These are phyloP conservation scores for Pichia sp. DNA, from an alignment of 1,139 yeast genomes.

Conservation along the genomic window DNA sequence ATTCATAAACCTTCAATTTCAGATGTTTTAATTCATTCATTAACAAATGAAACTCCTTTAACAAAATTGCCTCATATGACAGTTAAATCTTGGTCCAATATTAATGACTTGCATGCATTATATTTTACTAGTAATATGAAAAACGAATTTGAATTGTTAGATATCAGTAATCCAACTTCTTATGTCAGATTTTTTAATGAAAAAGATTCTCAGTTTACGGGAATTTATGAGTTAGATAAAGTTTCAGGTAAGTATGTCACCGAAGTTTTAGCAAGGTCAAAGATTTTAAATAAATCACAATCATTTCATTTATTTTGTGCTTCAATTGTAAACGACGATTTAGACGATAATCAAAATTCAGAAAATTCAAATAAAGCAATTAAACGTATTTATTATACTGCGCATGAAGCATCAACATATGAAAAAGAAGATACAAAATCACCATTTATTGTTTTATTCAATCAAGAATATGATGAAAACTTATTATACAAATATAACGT, in stretches of 20 bases:
- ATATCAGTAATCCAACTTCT: too few species aligned
- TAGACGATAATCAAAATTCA: too few species aligned
- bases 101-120: slow-evolving; percentile 48
- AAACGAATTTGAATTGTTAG: not conserved
- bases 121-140: slow-evolving; percentile 35
- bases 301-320: slow-evolving; percentile 75
- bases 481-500: slow-evolving; percentile 35
- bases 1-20: slow-evolving; percentile 57
- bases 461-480: slow-evolving; percentile 36
- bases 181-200: slow-evolving; percentile 27
- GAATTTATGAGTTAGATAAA: slow-evolving; percentile 21
- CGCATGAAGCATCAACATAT: slow-evolving; percentile 65
- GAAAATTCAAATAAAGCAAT: slow-evolving; percentile 27
- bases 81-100: slow-evolving; percentile 63
- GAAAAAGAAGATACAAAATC: slow-evolving; percentile 52
- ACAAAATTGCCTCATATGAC: slow-evolving; percentile 57
- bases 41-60: slow-evolving; percentile 79
- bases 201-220: slow-evolving; percentile 16
- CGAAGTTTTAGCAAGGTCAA: slow-evolving; percentile 68
- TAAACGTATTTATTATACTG: slow-evolving; percentile 56
- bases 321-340: too few species aligned
- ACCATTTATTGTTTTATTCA: slow-evolving; percentile 61
- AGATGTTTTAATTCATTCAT: slow-evolving; percentile 82
- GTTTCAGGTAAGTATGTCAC: slow-evolving; percentile 40
- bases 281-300: slow-evolving; percentile 68